Conservation (phyloP, 23 red algal species). For the Gracilaria caudata region DNA sequence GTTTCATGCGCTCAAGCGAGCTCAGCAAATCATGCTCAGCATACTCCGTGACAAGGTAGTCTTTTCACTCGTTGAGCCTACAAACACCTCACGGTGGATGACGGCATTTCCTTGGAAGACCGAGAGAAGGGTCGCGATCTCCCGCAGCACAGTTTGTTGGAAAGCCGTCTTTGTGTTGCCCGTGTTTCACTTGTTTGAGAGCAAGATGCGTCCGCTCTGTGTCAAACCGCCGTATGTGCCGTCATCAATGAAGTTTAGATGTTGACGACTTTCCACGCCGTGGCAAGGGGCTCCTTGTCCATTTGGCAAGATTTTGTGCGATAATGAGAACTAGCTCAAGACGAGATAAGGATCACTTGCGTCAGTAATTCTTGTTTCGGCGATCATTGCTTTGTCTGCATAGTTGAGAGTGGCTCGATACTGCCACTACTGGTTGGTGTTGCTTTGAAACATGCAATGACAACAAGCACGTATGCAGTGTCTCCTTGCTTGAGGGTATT, state of each 20-base stretch:
- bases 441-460: no score
- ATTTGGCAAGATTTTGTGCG: no score
- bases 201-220: slow-evolving; percentile 52
- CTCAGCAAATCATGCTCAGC: slow-evolving; percentile 69
- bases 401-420: no score
- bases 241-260: slow-evolving; percentile 85
- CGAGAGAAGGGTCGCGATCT: slow-evolving; percentile 73
- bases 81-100: slow-evolving; percentile 75
- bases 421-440: no score
- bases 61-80: slow-evolving; percentile 58
- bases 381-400: no score
- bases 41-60: slow-evolving; percentile 89
- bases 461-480: no score
- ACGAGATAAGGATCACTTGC: no score
- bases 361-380: no score
- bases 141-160: slow-evolving; percentile 77
- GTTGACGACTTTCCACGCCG: slow-evolving; percentile 74
- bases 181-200: slow-evolving; percentile 86
- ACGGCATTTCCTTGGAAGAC: slow-evolving; percentile 76
- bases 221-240: slow-evolving; percentile 85
- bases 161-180: slow-evolving; percentile 72
- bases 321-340: no score
- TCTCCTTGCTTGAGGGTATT: no score
- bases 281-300: no score
- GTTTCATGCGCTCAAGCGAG: slow-evolving; percentile 70